A percentile compares a stretch with the other conserved stretches of the same genome.
Evolutionary conservation across 129 eudicot genomes (phyloP).

Genomic region (Mikania micrantha): DNA sequence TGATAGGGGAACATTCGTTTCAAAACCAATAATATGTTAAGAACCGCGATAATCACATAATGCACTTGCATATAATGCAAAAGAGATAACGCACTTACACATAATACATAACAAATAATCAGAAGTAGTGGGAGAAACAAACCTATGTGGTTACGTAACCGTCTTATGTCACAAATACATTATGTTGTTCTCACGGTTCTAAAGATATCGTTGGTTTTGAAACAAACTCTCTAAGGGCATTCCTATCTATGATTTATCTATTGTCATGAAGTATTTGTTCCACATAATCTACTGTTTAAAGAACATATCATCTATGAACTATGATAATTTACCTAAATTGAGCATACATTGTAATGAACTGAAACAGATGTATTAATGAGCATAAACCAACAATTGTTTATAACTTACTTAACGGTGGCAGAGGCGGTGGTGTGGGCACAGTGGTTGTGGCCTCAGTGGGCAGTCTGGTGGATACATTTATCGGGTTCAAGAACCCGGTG

Average conservation of each 20-base stretch:
- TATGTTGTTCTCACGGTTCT: too few species aligned
- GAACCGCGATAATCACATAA: too few species aligned
- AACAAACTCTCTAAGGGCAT: too few species aligned
- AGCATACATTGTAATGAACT: slow-evolving; percentile 11
- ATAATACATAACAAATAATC: too few species aligned
- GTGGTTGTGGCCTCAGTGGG: slow-evolving; percentile 22
- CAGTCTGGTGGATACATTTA: slow-evolving; percentile 24
- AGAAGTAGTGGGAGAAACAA: too few species aligned
- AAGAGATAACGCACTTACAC: too few species aligned
- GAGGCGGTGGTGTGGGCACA: slow-evolving; percentile 32
- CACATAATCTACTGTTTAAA: background rate
- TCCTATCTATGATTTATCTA: background rate
- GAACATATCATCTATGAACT: background rate
- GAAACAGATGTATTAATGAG: background rate
- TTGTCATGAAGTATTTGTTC: background rate
- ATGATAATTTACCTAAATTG: background rate
- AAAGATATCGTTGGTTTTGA: too few species aligned
- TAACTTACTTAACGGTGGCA: slow-evolving; percentile 66
- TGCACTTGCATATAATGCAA: too few species aligned
- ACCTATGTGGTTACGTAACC: too few species aligned
- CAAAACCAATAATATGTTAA: too few species aligned
- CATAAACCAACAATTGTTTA: background rate
- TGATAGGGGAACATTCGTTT: background rate
- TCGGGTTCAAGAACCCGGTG: slow-evolving; percentile 22
- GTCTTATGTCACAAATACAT: too few species aligned